These are phyloP conservation scores for Phytopythium aichiense DNA, from an alignment of 352 stramenopile genomes.

Conservation along the genomic window DNA sequence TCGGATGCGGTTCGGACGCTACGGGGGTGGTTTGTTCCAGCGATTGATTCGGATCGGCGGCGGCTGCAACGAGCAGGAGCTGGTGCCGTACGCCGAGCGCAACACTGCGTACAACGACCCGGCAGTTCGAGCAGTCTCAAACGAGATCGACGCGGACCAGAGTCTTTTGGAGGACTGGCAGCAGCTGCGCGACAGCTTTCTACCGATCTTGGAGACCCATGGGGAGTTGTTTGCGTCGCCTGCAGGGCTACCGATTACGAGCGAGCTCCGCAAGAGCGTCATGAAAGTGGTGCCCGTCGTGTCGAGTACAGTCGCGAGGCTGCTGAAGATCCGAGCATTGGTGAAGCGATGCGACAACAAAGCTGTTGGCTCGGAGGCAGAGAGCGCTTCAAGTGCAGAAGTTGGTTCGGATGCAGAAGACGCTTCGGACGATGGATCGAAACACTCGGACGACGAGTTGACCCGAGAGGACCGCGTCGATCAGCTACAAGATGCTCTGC, in stretches of 20 bases:
- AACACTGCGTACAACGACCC: slow-evolving; percentile 28
- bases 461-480: neutral
- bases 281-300: slow-evolving; percentile 16
- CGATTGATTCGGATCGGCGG: slow-evolving; percentile 61
- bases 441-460: neutral
- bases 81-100: slow-evolving; percentile 39
- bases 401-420: neutral
- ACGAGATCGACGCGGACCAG: slow-evolving; percentile 30
- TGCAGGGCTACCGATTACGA: neutral
- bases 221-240: slow-evolving; percentile 1
- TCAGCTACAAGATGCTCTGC: neutral
- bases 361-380: neutral
- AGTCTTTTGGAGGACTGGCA: slow-evolving; percentile 28
- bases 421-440: neutral
- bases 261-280: slow-evolving; percentile 4
- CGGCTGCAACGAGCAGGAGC: slow-evolving; percentile 51
- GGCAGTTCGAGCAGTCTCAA: slow-evolving; percentile 15
- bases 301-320: slow-evolving; percentile 15
- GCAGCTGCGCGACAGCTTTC: slow-evolving; percentile 28
- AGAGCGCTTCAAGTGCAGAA: neutral
- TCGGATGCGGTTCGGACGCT: slow-evolving; percentile 13
- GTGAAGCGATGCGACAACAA: neutral
- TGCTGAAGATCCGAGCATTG: slow-evolving; percentile 6
- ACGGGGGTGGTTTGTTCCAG: slow-evolving; percentile 24
- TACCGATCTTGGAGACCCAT: slow-evolving; percentile 24